Percentiles rank a stretch among this genome's conserved stretches.
phyloP scores from a whole-genome alignment of 2,329 filamentous ascomycete species.

The Elsinoe perseae region DNA sequence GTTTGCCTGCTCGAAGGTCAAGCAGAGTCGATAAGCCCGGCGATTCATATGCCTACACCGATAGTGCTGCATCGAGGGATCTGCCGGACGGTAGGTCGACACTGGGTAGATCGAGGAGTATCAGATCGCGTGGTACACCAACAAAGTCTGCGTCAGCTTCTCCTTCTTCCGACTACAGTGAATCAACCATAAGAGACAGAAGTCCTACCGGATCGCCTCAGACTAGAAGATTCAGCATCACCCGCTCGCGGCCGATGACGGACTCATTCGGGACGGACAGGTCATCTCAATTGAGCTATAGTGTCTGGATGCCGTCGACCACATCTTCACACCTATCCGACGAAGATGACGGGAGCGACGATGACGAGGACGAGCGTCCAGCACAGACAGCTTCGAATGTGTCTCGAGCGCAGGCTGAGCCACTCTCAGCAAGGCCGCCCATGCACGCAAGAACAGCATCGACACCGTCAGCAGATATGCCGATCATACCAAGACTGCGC shows the following conservation, averaged over 20 bases:
- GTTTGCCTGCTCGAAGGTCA: conserved; percentile 13
- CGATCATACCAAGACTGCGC: conserved; percentile 38
- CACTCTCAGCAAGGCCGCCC: conserved; percentile 27
- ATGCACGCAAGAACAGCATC: conserved; percentile 41
- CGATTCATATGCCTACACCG: conserved; percentile 12
- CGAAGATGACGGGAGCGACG: conserved; percentile 24
- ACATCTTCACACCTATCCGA: conserved; percentile 26
- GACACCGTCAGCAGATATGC: conserved; percentile 40
- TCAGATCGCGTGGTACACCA: background rate
- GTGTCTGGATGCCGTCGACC: conserved; percentile 43
- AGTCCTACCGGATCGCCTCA: conserved; percentile 8
- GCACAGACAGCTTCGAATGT: background rate
- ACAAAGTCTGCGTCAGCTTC: background rate
- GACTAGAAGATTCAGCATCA: background rate
- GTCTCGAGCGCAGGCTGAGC: background rate
- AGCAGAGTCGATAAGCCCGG: conserved; percentile 8
- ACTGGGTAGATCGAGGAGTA: background rate
- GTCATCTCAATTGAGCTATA: conserved; percentile 35
- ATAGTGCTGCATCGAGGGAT: background rate
- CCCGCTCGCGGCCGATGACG: conserved; percentile 20
- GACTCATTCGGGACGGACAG: conserved; percentile 25
- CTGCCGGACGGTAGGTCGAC: background rate
- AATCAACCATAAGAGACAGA: conserved; percentile 1
- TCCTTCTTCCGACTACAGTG: conserved; percentile 6
- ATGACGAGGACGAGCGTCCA: conserved; percentile 23